Conservation (phyloP, 768 basidiomycete genomes). For the Mycena sanguinolenta region DNA sequence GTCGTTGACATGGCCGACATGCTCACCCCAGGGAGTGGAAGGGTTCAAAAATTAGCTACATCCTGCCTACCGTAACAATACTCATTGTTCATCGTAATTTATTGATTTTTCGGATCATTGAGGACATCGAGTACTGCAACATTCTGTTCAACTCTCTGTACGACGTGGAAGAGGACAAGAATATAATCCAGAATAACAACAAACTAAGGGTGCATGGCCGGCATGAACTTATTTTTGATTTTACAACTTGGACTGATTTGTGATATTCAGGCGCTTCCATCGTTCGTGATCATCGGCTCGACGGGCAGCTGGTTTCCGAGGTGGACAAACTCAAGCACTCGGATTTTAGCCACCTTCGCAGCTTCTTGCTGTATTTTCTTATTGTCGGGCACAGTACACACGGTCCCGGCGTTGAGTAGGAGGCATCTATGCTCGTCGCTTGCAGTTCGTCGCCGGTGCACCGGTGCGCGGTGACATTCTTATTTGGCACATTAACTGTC, state of each 20-base stretch:
- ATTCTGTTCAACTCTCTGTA: conserved; percentile 99
- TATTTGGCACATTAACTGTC: too few relatives aligned
- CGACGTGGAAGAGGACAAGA: conserved; percentile 98
- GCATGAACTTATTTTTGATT: conserved; percentile 40
- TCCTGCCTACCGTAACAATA: too few relatives aligned
- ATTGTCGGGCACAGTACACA: too few relatives aligned
- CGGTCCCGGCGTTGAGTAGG: too few relatives aligned
- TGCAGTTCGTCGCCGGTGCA: too few relatives aligned
- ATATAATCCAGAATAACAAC: conserved; percentile 97
- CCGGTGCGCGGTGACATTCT: too few relatives aligned
- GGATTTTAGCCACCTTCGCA: conserved; percentile 95
- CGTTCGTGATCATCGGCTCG: conserved; percentile 98
- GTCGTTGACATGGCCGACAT: conserved; percentile 97
- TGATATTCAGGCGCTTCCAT: conserved; percentile 81
- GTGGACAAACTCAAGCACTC: conserved; percentile 99
- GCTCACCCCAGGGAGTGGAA: conserved; percentile 91
- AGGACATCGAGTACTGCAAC: conserved; percentile 98
- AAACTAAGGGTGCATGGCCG: conserved; percentile 92
- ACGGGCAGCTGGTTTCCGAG: conserved; percentile 93
- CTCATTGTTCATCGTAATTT: too few relatives aligned
- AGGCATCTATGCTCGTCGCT: too few relatives aligned
- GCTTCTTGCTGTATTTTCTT: conserved; percentile 93
- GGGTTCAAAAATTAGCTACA: conserved; percentile 95
- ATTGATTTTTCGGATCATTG: conserved; percentile 82
- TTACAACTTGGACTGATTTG: conserved; percentile 15